Evolutionary conservation across 2,329 filamentous ascomycete species (phyloP).

Genomic region (Purpureocillium takamizusanense): DNA sequence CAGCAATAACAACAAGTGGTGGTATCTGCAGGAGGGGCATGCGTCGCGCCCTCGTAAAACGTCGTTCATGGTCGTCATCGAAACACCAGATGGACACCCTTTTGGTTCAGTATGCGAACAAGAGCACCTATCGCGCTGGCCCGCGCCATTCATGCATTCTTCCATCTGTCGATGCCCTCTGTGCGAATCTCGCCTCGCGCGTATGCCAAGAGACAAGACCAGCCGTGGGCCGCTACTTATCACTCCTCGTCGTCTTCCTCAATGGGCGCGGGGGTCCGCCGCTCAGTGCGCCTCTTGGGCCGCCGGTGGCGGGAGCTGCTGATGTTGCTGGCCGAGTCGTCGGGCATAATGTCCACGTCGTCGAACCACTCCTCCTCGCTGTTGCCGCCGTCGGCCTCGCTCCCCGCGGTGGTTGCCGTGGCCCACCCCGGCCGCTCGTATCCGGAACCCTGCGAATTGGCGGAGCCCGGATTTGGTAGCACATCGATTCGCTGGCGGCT

Average conservation of each 20-base stretch:
- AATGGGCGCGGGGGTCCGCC: slow-evolving; percentile 63
- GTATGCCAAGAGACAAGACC: no score
- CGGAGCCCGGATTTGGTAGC: slow-evolving; percentile 37
- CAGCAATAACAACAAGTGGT: slow-evolving; percentile 13
- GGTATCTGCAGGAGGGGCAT: slow-evolving; percentile 16
- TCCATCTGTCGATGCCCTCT: no score
- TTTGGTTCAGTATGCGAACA: no score
- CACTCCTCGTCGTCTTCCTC: slow-evolving; percentile 63
- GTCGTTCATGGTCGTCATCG: slow-evolving; percentile 6
- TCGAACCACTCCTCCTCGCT: slow-evolving; percentile 52
- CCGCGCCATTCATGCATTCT: no score
- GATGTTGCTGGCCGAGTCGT: slow-evolving; percentile 76
- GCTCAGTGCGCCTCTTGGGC: slow-evolving; percentile 58
- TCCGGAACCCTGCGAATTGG: slow-evolving; percentile 32
- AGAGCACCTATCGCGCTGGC: no score
- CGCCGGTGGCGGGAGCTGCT: slow-evolving; percentile 59
- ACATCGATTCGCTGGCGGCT: slow-evolving; percentile 49
- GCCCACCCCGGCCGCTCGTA: slow-evolving; percentile 33
- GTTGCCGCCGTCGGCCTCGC: slow-evolving; percentile 39
- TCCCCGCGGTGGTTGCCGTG: no score
- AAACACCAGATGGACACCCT: no score
- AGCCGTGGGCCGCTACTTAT: no score
- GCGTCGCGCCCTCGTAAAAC: slow-evolving; percentile 3
- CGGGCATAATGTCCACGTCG: slow-evolving; percentile 58
- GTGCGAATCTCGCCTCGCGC: no score